Percentiles rank a stretch among this genome's conserved stretches.
These are phyloP conservation scores for Claviceps digitariae DNA, from an alignment of 2,329 filamentous ascomycete species.

Conservation along the genomic window DNA sequence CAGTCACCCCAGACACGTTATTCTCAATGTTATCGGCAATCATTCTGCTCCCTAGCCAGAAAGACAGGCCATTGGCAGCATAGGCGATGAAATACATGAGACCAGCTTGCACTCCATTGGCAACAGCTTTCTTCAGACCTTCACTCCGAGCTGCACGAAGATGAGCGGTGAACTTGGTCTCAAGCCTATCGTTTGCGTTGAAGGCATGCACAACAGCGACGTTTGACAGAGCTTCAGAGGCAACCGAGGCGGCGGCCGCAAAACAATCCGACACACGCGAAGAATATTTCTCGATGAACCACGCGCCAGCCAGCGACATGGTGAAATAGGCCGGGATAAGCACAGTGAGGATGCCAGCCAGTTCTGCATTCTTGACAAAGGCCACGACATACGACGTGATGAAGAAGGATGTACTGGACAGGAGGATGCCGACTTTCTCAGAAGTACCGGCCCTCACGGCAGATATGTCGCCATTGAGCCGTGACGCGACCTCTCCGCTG, in stretches of 20 bases:
- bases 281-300: slow-evolving; percentile 34
- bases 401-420: slow-evolving; percentile 40
- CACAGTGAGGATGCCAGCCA: slow-evolving; percentile 45
- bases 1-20: slow-evolving; percentile 20
- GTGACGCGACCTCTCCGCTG: slow-evolving; percentile 41
- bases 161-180: slow-evolving; percentile 24
- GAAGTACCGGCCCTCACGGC: slow-evolving; percentile 46
- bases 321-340: slow-evolving; percentile 41
- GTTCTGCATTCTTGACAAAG: slow-evolving; percentile 35
- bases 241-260: slow-evolving; percentile 38
- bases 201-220: slow-evolving; percentile 29
- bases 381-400: slow-evolving; percentile 31
- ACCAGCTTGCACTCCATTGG: slow-evolving; percentile 43
- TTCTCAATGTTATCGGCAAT: slow-evolving; percentile 20
- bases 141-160: slow-evolving; percentile 31
- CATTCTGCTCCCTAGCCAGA: slow-evolving; percentile 46
- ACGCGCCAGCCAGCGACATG: slow-evolving; percentile 37
- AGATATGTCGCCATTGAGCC: slow-evolving; percentile 45
- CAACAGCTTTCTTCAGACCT: slow-evolving; percentile 41
- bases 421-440: slow-evolving; percentile 45
- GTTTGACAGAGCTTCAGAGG: slow-evolving; percentile 40
- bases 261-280: slow-evolving; percentile 30
- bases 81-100: slow-evolving; percentile 54
- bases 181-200: slow-evolving; percentile 35
- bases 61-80: slow-evolving; percentile 48